These are phyloP conservation scores for Protea cynaroides DNA, from an alignment of 164 flowering plant species.

Conservation along the genomic window DNA sequence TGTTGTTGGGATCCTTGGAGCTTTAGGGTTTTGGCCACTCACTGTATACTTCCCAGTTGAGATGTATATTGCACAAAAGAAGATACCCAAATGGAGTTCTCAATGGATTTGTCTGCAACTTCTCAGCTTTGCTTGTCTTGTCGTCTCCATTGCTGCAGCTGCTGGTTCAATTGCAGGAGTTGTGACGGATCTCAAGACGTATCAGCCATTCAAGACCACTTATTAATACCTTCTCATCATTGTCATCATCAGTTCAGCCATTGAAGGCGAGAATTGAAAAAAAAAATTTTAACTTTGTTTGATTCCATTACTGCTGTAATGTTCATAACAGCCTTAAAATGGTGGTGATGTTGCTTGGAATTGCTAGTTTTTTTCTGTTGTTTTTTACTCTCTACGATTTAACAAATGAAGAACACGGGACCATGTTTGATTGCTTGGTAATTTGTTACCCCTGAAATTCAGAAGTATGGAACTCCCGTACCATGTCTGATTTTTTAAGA, in stretches of 20 bases:
- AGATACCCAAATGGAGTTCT: conserved; percentile 50
- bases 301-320: neutral
- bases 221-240: conserved; percentile 18
- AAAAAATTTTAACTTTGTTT: neutral
- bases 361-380: too few species aligned
- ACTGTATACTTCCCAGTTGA: conserved; percentile 64
- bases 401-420: neutral
- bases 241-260: too few species aligned
- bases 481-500: too few species aligned
- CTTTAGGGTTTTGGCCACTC: conserved; percentile 65
- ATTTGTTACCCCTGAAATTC: too few species aligned
- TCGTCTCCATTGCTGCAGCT: conserved; percentile 42
- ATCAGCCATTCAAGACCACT: conserved; percentile 39
- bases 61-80: conserved; percentile 56
- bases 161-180: conserved; percentile 55
- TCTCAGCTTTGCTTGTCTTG: conserved; percentile 46
- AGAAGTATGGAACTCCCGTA: too few species aligned
- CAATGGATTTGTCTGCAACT: conserved; percentile 53
- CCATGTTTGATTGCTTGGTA: neutral
- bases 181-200: conserved; percentile 36
- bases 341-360: neutral
- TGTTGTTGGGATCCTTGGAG: conserved; percentile 53
- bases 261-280: neutral
- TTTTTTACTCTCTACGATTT: neutral
- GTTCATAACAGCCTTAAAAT: neutral